Evolutionary conservation across 2,329 filamentous ascomycete genomes (phyloP), one percentile per base, ranked within the genome.

Genomic region (Geosmithia flava): DNA sequence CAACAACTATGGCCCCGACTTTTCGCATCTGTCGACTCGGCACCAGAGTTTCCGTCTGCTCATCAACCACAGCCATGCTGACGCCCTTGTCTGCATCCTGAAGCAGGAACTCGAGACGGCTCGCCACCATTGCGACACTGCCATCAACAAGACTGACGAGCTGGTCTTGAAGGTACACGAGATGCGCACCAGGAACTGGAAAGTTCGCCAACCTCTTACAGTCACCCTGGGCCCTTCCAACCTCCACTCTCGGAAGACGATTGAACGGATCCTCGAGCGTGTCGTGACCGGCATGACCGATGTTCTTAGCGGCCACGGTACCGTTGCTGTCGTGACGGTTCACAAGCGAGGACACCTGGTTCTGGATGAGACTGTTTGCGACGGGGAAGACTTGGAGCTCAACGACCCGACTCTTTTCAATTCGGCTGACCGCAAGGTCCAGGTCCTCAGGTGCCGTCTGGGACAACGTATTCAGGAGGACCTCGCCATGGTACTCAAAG

Each of bases 261-360:
- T 73, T 41, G 66, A 72, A 50, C 71, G 73, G 8, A 64, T 75
- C 5, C 57, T 77, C 27, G 71, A 76, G 48, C 67, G 74, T 39
- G 59, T 77, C 19, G 70, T 76, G 53, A 69, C 71, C 1, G 71
- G 74, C 4, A 66, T 77, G 7, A 63, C 66, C 17, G 68, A 75
- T 47, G 65, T 72, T 6, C 62, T 78, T 20, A 65, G 68, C 45
- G 67, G 69, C 20, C 67, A 71, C 49, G 68, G 72, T 20, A 63
- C 68, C 40, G 65, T 68, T 5, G 62, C 75, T 46, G 70, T 67
- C 20, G 60, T 78, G 56, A 68, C 64, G 2, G 68, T 70, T 7
- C 64, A 72, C 53, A 77, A 77, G 55, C 68, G 74, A 42, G 74
- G 74, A 0, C 74, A 78, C 49, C 65, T 74, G 20, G 65, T 78